Percentiles rank a stretch among this genome's conserved stretches.
Conservation (phyloP, 768 basidiomycete genomes). For the Russula foetens region DNA sequence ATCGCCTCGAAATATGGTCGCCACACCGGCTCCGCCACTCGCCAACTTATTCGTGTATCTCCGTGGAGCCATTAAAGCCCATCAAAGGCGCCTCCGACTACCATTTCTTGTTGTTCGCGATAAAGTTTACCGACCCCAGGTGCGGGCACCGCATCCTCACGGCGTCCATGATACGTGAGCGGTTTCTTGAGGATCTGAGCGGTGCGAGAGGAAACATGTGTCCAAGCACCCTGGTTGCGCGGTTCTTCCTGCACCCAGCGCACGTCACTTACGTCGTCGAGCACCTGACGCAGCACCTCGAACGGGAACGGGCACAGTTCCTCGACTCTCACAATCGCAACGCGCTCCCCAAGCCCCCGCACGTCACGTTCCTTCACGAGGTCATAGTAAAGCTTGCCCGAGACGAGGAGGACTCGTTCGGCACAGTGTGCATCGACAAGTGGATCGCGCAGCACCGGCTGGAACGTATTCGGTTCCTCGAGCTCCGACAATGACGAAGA, state of each 20-base stretch:
- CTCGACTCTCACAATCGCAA: constrained; percentile 73
- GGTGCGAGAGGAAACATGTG: constrained; percentile 48
- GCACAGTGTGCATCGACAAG: constrained; percentile 31
- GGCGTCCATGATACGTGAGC: constrained; percentile 57
- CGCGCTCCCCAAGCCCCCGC: constrained; percentile 35
- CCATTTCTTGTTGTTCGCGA: constrained; percentile 49
- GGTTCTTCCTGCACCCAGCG: constrained; percentile 86
- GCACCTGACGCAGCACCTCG: constrained; percentile 34
- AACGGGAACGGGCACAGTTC: constrained; percentile 90
- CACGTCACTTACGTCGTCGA: constrained; percentile 36
- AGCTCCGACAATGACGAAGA: constrained; percentile 61
- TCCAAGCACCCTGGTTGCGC: constrained; percentile 77
- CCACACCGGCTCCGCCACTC: not conserved
- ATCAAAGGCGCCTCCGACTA: constrained; percentile 53
- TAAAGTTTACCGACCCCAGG: constrained; percentile 70
- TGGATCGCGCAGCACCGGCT: constrained; percentile 56
- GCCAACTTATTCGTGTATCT: not conserved
- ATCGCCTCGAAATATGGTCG: not conserved
- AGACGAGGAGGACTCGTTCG: constrained; percentile 62
- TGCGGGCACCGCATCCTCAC: constrained; percentile 65
- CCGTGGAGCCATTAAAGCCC: constrained; percentile 23
- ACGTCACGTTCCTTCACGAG: constrained; percentile 60
- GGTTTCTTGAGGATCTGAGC: not conserved
- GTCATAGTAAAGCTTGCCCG: constrained; percentile 87
- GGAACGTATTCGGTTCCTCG: constrained; percentile 50